Evolutionary conservation across 1,284 basidiomycete genomes (phyloP), one percentile per base, ranked within the genome.

Genomic region (Wolfiporia cocos): DNA sequence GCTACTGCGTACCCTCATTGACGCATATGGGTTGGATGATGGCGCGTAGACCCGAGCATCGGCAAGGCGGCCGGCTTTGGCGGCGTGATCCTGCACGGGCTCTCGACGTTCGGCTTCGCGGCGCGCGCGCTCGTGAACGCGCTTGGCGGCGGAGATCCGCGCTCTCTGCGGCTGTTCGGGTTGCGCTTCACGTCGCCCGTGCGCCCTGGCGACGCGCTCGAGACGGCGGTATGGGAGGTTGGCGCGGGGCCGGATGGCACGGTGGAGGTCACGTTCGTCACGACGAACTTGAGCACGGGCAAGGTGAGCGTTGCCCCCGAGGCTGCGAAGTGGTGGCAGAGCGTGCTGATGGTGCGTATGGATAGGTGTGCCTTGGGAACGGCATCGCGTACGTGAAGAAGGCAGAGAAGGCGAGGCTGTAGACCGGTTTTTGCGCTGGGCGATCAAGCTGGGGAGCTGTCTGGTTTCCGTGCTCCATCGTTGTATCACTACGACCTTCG

Each of bases 71-170:
- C 79, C 12, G 86, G 86, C 11, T 91, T 91, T 53, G 84, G 85
- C 9, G 87, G 82, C 36, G 78, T 83, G 29, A 90, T 92, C 53
- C 71, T 92, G 12, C 89, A 92, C 55, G 89, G 88, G n/a, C 69
- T 91, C 18, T 76, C 79, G 12, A 78, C 81, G 0, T 89, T 74
- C 56, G 88, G 87, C 5, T 88, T 88, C 56, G 83, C 71, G 6
- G 88, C 86, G 2, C 79, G 88, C 30, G 83, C 76, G 0, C 62
- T 92, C 34, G 69, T 92, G 44, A 70, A 73, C 38, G 69, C 71
- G 4, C 68, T 82, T 18, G 84, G 75, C 0, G 71, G 69, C 1
- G 73, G 72, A 30, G 74, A 86, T 50, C 71, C 82, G 1, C 66
- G 65, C 2, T 67, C 80, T 4, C 67, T 92, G 46, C 77, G 71